A percentile compares a stretch with the other conserved stretches of the same genome.
These are phyloP conservation scores for Lentinula novae-zelandiae DNA, from an alignment of 1,284 basidiomycete species.

Conservation along the genomic window DNA sequence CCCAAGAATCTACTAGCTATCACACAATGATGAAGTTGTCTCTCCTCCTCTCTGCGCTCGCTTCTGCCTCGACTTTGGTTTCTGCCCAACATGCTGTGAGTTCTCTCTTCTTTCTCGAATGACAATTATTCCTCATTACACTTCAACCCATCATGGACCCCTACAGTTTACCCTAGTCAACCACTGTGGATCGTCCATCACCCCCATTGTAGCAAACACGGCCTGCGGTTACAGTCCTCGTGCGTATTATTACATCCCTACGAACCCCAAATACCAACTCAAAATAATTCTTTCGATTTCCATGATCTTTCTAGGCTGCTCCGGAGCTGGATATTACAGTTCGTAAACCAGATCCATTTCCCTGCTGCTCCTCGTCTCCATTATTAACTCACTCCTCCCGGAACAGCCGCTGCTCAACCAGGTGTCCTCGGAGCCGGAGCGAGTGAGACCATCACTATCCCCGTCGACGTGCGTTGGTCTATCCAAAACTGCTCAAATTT, in stretches of 20 bases:
- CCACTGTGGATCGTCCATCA: constrained; percentile 28
- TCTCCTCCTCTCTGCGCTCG: constrained; percentile 1
- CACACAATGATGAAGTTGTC: background rate
- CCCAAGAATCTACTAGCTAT: no score
- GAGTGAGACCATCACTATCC: constrained; percentile 27
- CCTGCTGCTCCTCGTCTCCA: background rate
- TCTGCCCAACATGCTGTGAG: constrained; percentile 4
- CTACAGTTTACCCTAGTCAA: constrained; percentile 29
- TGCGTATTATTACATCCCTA: constrained; percentile 11
- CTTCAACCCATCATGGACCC: background rate
- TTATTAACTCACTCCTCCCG: background rate
- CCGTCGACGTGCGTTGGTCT: constrained; percentile 23
- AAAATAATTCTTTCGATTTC: constrained; percentile 16
- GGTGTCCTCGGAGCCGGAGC: constrained; percentile 23
- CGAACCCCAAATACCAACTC: background rate
- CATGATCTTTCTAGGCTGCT: constrained; percentile 18
- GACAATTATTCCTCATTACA: background rate
- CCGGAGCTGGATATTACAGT: constrained; percentile 26
- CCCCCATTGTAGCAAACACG: constrained; percentile 32
- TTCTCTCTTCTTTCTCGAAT: background rate
- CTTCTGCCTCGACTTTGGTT: constrained; percentile 3
- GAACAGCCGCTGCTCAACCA: constrained; percentile 28
- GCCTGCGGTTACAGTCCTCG: constrained; percentile 38
- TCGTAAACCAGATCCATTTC: background rate
- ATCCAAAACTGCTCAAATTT: background rate